Conservation (phyloP, 495 filamentous ascomycete genomes). For the Xylaria flabelliformis region DNA sequence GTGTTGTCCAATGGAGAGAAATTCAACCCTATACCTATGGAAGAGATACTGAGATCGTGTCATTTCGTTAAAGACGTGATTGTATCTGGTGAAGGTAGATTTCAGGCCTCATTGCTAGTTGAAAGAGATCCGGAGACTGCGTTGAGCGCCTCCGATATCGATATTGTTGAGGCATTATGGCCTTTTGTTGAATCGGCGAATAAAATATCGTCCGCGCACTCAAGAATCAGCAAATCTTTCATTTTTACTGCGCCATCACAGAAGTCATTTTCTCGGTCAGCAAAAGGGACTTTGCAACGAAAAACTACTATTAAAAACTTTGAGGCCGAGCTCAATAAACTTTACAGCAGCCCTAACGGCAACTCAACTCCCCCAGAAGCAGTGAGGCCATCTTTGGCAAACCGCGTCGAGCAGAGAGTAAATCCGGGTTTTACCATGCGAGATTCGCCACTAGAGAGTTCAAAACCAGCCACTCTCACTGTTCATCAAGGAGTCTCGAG, state of each 20-base stretch:
- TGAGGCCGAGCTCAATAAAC: background rate
- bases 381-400: background rate
- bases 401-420: background rate
- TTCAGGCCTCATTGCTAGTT: background rate
- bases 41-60: background rate
- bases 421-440: background rate
- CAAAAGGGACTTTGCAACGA: slow-evolving; percentile 3
- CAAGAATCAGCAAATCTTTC: background rate
- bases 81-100: slow-evolving; percentile 1
- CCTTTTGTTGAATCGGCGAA: slow-evolving; percentile 3
- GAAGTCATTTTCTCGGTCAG: background rate
- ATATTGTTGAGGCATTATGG: background rate
- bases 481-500: background rate
- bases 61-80: background rate
- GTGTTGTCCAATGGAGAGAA: background rate
- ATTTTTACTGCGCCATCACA: background rate
- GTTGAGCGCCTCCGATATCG: background rate
- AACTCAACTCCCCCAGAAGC: background rate
- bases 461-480: background rate
- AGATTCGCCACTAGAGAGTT: background rate
- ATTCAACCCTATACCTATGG: slow-evolving; percentile 4
- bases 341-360: background rate
- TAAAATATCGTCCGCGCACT: background rate
- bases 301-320: background rate
- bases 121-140: background rate